A percentile compares a stretch with the other conserved stretches of the same genome.
phyloP scores from a whole-genome alignment of 768 basidiomycete species.

The Amanita exitialis region DNA sequence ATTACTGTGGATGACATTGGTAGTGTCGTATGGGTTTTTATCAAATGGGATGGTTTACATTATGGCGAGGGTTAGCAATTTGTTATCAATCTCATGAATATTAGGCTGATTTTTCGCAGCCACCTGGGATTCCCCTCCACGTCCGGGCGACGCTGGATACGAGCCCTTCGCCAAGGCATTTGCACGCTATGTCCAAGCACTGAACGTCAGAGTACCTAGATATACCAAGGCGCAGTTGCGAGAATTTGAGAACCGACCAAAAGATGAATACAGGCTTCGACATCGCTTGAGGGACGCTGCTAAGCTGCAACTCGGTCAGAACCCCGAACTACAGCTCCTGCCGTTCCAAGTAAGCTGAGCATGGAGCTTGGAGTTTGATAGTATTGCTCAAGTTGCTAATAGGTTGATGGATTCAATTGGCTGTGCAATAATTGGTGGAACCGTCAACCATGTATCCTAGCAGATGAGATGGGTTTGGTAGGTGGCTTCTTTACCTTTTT shows the following conservation, averaged over 20 bases:
- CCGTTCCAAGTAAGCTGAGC: constrained; percentile 61
- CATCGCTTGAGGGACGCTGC: constrained; percentile 37
- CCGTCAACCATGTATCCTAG: constrained; percentile 76
- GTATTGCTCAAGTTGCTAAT: background rate
- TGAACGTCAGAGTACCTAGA: constrained; percentile 46
- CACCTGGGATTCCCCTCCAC: constrained; percentile 90
- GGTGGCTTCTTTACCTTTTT: constrained; percentile 5
- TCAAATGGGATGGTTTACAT: constrained; percentile 92
- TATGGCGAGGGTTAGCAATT: constrained; percentile 75
- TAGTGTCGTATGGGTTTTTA: constrained; percentile 69
- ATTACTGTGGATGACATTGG: constrained; percentile 42
- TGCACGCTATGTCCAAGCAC: constrained; percentile 50
- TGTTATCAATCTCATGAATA: background rate
- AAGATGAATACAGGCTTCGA: constrained; percentile 41
- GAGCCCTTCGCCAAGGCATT: constrained; percentile 62
- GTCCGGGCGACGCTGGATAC: constrained; percentile 43
- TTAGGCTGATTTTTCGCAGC: constrained; percentile 32
- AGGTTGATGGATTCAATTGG: constrained; percentile 82
- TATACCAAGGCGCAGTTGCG: constrained; percentile 30
- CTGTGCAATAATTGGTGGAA: constrained; percentile 85
- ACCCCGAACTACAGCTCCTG: constrained; percentile 59
- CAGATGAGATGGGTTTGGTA: constrained; percentile 97
- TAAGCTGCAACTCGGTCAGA: constrained; percentile 63
- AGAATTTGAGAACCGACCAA: constrained; percentile 40
- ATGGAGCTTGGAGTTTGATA: background rate